Conservation (phyloP, 805 yeast genomes). For the Kuraishia hungarica region DNA sequence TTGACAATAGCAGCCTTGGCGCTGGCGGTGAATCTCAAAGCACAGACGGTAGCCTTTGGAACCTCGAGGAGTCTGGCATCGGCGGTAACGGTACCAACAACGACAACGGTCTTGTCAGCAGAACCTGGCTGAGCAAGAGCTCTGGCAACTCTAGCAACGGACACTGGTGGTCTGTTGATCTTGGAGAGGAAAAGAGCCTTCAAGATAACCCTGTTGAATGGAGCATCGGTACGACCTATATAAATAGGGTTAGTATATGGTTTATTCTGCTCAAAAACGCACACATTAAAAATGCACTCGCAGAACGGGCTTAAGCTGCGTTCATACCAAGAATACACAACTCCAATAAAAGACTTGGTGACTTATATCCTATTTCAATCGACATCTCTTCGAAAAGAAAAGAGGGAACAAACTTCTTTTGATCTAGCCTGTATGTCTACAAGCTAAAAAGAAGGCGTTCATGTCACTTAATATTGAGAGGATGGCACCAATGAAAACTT, state of each 20-base stretch:
- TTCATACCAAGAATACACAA: background rate
- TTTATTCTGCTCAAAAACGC: conserved; percentile 44
- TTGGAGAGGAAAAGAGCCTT: conserved; percentile 93
- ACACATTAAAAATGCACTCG: conserved; percentile 26
- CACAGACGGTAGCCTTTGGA: conserved; percentile 98
- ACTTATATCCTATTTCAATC: background rate
- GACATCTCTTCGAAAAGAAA: background rate
- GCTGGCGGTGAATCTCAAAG: conserved; percentile 98
- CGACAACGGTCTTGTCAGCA: conserved; percentile 87
- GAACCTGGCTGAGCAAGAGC: conserved; percentile 79
- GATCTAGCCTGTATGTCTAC: background rate
- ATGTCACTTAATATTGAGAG: background rate
- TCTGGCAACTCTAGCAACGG: conserved; percentile 83
- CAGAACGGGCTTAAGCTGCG: conserved; percentile 18
- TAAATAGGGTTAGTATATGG: conserved; percentile 21
- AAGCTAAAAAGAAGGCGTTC: background rate
- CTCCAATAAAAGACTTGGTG: background rate
- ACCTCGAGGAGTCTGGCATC: conserved; percentile 88
- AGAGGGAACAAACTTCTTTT: background rate
- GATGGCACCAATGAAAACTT: background rate
- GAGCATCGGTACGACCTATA: conserved; percentile 96
- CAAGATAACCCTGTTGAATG: conserved; percentile 97
- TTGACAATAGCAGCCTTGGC: conserved; percentile 96
- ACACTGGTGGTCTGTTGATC: conserved; percentile 99
- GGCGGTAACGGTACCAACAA: conserved; percentile 99